A percentile compares a stretch with the other conserved stretches of the same genome.
These are phyloP conservation scores for Coniferiporia weirii DNA, from an alignment of 1,284 basidiomycete species.

Conservation along the genomic window DNA sequence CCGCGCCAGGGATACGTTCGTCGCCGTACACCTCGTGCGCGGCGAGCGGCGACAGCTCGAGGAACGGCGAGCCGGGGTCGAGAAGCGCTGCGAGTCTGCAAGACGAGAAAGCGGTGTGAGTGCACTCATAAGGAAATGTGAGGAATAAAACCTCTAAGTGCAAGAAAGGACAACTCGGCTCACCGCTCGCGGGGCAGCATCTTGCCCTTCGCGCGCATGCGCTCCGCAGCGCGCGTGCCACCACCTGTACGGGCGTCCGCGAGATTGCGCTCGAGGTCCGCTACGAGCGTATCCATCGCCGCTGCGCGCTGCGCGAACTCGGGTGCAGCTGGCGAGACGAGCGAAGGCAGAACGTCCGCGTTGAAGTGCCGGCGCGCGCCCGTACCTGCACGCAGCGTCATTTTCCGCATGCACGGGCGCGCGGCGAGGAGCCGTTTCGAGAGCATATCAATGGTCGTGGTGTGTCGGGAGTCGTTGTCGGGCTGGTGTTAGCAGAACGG, in stretches of 20 bases:
- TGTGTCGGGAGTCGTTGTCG: too few species aligned
- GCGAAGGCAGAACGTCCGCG: conserved; percentile 64
- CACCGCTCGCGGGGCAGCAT: conserved; percentile 84
- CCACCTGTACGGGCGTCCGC: conserved; percentile 57
- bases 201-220: conserved; percentile 79
- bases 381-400: too few species aligned
- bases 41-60: conserved; percentile 84
- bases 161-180: conserved; percentile 18
- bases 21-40: conserved; percentile 83
- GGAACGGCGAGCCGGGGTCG: conserved; percentile 85
- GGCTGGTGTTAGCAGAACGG: too few species aligned
- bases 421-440: too few species aligned
- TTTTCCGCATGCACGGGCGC: too few species aligned
- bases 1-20: conserved; percentile 81
- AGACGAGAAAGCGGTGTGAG: not conserved
- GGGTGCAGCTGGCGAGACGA: conserved; percentile 60
- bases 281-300: conserved; percentile 64
- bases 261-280: conserved; percentile 55
- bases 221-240: conserved; percentile 65
- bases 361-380: not conserved
- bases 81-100: conserved; percentile 60
- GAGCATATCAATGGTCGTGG: too few species aligned
- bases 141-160: not conserved
- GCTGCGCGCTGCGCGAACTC: conserved; percentile 63
- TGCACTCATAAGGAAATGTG: not conserved